Conservation (phyloP, 768 basidiomycete genomes). For the Stropharia rugosoannulata region DNA sequence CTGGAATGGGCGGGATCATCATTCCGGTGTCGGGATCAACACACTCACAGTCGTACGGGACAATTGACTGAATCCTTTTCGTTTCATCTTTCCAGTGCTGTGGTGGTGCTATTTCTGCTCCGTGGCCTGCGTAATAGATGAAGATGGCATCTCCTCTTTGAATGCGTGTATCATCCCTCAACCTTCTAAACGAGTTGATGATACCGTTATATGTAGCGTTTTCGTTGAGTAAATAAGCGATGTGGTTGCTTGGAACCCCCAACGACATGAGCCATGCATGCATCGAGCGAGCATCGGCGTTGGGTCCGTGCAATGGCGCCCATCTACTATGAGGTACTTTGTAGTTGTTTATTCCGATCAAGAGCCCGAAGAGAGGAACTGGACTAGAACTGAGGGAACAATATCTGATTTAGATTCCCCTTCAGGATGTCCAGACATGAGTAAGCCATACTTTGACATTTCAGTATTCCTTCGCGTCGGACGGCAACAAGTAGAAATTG, state of each 20-base stretch:
- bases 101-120: not conserved
- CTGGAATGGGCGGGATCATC: conserved; percentile 7
- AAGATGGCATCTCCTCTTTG: conserved; percentile 8
- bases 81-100: not conserved
- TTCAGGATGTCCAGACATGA: too few species aligned
- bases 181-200: conserved; percentile 2
- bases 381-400: too few species aligned
- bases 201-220: conserved; percentile 8
- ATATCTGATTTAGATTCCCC: too few species aligned
- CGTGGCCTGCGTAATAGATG: conserved; percentile 17
- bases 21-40: not conserved
- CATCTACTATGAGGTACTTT: not conserved
- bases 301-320: conserved; percentile 7
- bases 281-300: conserved; percentile 7
- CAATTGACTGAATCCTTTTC: conserved; percentile 9
- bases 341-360: conserved; percentile 14
- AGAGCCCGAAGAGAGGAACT: conserved; percentile 7
- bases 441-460: too few species aligned
- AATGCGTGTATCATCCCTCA: conserved; percentile 3
- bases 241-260: conserved; percentile 3
- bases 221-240: conserved; percentile 3
- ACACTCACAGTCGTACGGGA: conserved; percentile 13
- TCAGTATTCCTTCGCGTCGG: too few species aligned
- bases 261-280: not conserved
- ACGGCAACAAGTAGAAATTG: too few species aligned